These are phyloP conservation scores for Tetracladium setigerum DNA, from an alignment of 495 filamentous ascomycete species.

Conservation along the genomic window DNA sequence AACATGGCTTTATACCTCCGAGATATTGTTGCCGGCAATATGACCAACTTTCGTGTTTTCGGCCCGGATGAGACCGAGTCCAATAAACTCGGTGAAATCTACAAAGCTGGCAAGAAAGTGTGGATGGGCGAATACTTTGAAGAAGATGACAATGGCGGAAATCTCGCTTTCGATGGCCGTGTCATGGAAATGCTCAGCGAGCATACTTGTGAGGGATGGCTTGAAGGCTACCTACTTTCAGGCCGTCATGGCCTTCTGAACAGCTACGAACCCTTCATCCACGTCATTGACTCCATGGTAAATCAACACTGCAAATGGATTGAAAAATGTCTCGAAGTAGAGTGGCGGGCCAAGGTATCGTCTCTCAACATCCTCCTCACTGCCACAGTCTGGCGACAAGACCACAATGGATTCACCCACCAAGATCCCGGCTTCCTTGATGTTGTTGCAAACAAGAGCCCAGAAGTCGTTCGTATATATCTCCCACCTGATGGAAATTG, in stretches of 20 bases:
- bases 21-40: constrained; percentile 53
- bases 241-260: constrained; percentile 67
- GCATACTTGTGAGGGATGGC: constrained; percentile 70
- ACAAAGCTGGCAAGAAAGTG: constrained; percentile 64
- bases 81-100: constrained; percentile 62
- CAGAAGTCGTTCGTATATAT: constrained; percentile 69
- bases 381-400: constrained; percentile 68
- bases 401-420: constrained; percentile 75
- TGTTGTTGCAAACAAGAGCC: constrained; percentile 66
- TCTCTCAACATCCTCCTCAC: constrained; percentile 71
- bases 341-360: constrained; percentile 59
- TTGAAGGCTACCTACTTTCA: constrained; percentile 65
- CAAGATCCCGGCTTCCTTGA: constrained; percentile 73
- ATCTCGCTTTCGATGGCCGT: constrained; percentile 52
- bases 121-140: constrained; percentile 71
- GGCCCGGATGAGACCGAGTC: constrained; percentile 72
- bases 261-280: constrained; percentile 72
- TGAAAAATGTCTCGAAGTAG: constrained; percentile 64
- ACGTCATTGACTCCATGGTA: constrained; percentile 74
- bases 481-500: constrained; percentile 70
- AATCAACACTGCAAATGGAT: constrained; percentile 78
- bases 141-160: constrained; percentile 62
- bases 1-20: constrained; percentile 57
- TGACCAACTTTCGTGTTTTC: constrained; percentile 59
- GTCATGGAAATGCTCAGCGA: constrained; percentile 76